Percentiles rank a stretch among this genome's conserved stretches.
phyloP scores from a whole-genome alignment of 73 alveolate genomes.

The Chromera velia region DNA sequence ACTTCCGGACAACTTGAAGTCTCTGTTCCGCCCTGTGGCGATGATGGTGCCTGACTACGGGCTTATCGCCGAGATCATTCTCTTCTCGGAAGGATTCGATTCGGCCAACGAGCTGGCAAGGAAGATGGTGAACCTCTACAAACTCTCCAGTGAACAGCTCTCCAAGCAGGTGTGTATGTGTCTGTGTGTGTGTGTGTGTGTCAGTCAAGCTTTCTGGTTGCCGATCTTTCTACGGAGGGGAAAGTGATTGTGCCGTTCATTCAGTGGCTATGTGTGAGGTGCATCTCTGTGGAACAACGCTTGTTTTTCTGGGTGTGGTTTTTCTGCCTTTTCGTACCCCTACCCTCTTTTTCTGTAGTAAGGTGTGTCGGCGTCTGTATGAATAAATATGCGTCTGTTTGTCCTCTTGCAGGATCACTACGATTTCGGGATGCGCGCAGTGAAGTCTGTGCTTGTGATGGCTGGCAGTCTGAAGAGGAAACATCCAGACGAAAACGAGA shows the following conservation, averaged over 20 bases:
- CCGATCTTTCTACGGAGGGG: no score
- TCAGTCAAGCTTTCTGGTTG: no score
- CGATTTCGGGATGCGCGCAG: conserved; percentile 98
- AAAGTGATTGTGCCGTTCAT: conserved; percentile 96
- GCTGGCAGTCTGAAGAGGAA: conserved; percentile 86
- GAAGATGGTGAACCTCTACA: conserved; percentile 89
- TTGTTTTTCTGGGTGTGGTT: no score
- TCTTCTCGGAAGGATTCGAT: conserved; percentile 90
- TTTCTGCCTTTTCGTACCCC: no score
- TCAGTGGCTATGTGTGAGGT: conserved; percentile 65
- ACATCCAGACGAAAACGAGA: conserved; percentile 68
- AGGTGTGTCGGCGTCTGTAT: no score
- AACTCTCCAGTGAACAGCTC: conserved; percentile 76
- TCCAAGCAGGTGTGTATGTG: conserved; percentile 49
- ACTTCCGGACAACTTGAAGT: conserved; percentile 90
- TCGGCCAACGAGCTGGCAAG: conserved; percentile 90
- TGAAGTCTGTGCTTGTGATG: conserved; percentile 86
- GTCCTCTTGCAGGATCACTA: conserved; percentile 75
- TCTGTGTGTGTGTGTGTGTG: neutral
- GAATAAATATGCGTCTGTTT: no score
- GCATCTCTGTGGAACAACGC: no score
- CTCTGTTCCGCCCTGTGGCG: conserved; percentile 87
- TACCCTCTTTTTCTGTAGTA: no score
- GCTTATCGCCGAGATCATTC: conserved; percentile 88
- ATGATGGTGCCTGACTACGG: conserved; percentile 90